Evolutionary conservation across 345 rosid genomes (phyloP).

Genomic region (Citropsis articulata): DNA sequence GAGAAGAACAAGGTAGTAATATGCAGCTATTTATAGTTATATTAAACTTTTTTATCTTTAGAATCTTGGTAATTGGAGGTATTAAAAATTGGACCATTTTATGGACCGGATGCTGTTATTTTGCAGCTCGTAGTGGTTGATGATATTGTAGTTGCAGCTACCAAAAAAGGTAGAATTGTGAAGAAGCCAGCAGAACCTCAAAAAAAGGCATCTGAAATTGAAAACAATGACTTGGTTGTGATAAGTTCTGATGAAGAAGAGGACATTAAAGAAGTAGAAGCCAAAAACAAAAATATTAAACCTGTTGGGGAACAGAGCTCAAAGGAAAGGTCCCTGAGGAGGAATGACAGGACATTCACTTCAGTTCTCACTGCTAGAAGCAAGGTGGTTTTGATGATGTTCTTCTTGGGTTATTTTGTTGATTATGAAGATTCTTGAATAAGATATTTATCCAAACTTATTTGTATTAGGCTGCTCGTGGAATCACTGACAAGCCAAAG

Average conservation of each 20-base stretch:
- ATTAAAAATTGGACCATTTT: not conserved
- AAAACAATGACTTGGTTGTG: not conserved
- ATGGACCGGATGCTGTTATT: not conserved
- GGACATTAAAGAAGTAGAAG: not conserved
- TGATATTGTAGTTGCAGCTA: not conserved
- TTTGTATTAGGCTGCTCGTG: slow-evolving; percentile 9
- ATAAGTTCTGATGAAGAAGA: slow-evolving; percentile 14
- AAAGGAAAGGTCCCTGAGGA: not conserved
- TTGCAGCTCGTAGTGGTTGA: not conserved
- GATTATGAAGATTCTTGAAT: not conserved
- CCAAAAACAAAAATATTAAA: not conserved
- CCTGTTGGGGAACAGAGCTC: not conserved
- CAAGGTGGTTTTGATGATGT: slow-evolving; percentile 3
- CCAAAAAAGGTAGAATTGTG: not conserved
- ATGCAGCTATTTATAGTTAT: not conserved
- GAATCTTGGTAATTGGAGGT: not conserved
- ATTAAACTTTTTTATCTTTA: not conserved
- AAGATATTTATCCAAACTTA: not conserved
- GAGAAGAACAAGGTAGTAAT: slow-evolving; percentile 9
- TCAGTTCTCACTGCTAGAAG: slow-evolving; percentile 18
- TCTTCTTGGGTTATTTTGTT: not conserved
- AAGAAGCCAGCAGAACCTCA: slow-evolving; percentile 3
- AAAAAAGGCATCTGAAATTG: not conserved
- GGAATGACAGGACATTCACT: slow-evolving; percentile 7
- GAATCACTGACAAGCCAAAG: slow-evolving; percentile 1